phyloP scores from a whole-genome alignment of 805 yeast genomes.

The Pichia heedii region DNA sequence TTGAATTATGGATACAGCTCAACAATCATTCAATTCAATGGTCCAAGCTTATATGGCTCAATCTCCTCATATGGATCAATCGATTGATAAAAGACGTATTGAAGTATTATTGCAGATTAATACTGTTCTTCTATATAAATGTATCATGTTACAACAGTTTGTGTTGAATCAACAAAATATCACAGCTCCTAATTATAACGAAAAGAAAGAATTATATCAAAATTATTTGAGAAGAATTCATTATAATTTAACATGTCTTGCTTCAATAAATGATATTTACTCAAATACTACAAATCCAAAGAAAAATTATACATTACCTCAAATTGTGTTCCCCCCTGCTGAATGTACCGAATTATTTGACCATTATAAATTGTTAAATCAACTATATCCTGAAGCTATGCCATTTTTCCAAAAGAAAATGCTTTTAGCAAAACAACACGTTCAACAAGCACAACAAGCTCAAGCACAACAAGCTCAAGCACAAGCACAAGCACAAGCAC shows the following conservation, averaged over 20 bases:
- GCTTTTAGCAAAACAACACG: constrained; percentile 22
- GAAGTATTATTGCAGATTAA: constrained; percentile 29
- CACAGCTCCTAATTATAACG: constrained; percentile 17
- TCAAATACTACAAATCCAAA: constrained; percentile 20
- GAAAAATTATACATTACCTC: constrained; percentile 31
- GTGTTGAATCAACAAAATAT: constrained; percentile 17
- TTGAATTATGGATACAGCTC: constrained; percentile 5
- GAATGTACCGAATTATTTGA: constrained; percentile 45
- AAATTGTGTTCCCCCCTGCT: constrained; percentile 44
- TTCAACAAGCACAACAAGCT: constrained; percentile 9
- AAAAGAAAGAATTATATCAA: constrained; percentile 24
- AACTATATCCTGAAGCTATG: constrained; percentile 44
- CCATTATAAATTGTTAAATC: constrained; percentile 30
- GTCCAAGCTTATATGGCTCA: constrained; percentile 22
- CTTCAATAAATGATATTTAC: constrained; percentile 30
- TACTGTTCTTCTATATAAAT: constrained; percentile 25
- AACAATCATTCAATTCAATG: constrained; percentile 14
- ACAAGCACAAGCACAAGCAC: constrained; percentile 6
- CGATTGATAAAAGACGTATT: constrained; percentile 27
- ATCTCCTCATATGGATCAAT: constrained; percentile 22
- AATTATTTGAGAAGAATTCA: constrained; percentile 30
- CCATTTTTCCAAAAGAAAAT: constrained; percentile 22
- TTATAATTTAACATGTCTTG: constrained; percentile 28
- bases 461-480: constrained; percentile 9
- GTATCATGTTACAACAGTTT: constrained; percentile 23